Conservation (phyloP, 2,329 filamentous ascomycete genomes). For the Calonectria fujianensis region DNA sequence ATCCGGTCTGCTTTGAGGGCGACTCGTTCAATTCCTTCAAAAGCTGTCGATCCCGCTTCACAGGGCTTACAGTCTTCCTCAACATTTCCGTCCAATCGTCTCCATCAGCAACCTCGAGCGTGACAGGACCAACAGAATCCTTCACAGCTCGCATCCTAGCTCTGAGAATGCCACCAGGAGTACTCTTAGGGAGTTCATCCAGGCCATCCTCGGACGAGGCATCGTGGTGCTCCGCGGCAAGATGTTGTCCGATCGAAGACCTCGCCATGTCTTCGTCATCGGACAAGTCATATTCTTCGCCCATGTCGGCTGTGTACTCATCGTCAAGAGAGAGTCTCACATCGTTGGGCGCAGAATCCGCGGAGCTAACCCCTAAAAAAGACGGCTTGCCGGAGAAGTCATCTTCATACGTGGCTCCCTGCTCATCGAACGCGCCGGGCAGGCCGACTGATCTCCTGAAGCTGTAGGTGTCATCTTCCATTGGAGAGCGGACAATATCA, state of each 20-base stretch:
- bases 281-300: slow-evolving; percentile 85
- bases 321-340: slow-evolving; percentile 77
- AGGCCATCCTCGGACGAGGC: slow-evolving; percentile 73
- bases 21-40: slow-evolving; percentile 77
- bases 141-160: slow-evolving; percentile 79
- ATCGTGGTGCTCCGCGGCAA: slow-evolving; percentile 83
- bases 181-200: slow-evolving; percentile 66
- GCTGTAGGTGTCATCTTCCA: slow-evolving; percentile 76
- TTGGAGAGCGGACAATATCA: slow-evolving; percentile 52
- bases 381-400: slow-evolving; percentile 77
- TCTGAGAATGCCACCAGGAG: slow-evolving; percentile 77
- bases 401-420: slow-evolving; percentile 72
- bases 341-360: slow-evolving; percentile 82
- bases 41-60: slow-evolving; percentile 91
- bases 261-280: slow-evolving; percentile 85
- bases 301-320: slow-evolving; percentile 73
- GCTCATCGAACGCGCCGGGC: slow-evolving; percentile 87
- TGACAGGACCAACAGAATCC: slow-evolving; percentile 74
- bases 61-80: slow-evolving; percentile 93
- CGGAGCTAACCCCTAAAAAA: slow-evolving; percentile 96
- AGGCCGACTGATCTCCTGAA: slow-evolving; percentile 72
- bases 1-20: slow-evolving; percentile 55
- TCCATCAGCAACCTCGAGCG: slow-evolving; percentile 78
- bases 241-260: slow-evolving; percentile 83
- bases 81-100: slow-evolving; percentile 97